Evolutionary conservation across 495 filamentous ascomycete species (phyloP).

Genomic region (Cercophora scortea): DNA sequence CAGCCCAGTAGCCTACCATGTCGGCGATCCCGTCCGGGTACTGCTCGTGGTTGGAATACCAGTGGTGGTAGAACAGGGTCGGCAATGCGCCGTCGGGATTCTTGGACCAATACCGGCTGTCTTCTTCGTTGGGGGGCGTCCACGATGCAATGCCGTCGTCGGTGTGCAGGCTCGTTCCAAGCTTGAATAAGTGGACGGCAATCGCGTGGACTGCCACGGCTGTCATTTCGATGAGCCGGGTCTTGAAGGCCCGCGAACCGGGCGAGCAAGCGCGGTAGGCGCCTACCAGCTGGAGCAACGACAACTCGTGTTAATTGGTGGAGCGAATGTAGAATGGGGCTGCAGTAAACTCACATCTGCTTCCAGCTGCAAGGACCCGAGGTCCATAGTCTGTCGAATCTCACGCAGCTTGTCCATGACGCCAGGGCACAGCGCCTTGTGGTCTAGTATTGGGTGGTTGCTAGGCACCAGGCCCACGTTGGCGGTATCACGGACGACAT

Average conservation of each 20-base stretch:
- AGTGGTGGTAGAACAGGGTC: background rate
- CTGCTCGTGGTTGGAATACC: background rate
- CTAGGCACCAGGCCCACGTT: no score
- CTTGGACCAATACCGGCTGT: background rate
- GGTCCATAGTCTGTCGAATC: constrained; percentile 7
- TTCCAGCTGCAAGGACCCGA: background rate
- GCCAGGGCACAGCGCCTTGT: constrained; percentile 10
- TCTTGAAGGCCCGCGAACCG: background rate
- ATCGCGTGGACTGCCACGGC: background rate
- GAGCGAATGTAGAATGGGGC: no score
- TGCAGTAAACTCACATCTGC: background rate
- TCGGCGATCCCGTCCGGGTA: constrained; percentile 1
- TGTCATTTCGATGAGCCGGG: background rate
- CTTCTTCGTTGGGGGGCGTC: background rate
- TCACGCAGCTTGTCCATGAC: constrained; percentile 2
- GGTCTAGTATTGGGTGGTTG: constrained; percentile 4
- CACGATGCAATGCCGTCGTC: background rate
- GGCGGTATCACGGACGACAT: constrained; percentile 3
- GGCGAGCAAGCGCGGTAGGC: background rate
- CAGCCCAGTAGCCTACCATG: constrained; percentile 1
- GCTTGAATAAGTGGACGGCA: background rate
- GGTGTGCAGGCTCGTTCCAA: background rate
- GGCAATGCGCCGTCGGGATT: background rate
- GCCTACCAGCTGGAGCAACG: background rate
- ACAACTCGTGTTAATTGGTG: background rate